Evolutionary conservation across 148 eudicot species (phyloP).

Genomic region (Rhododendron kiyosumense): DNA sequence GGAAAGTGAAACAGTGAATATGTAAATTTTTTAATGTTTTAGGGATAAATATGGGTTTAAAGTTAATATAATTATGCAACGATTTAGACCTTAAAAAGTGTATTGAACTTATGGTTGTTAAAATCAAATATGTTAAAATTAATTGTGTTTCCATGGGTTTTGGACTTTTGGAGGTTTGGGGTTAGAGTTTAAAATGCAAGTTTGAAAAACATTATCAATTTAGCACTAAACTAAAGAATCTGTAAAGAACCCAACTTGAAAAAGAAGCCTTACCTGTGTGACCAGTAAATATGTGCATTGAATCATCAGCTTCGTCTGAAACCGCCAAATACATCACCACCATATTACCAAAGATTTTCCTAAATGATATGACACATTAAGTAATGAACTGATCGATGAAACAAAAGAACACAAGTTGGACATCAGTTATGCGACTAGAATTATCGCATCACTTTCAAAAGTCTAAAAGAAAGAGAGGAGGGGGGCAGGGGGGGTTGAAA

Average conservation of each 20-base stretch:
- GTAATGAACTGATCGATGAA: background rate
- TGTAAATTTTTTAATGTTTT: background rate
- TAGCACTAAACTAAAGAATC: background rate
- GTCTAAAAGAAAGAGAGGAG: background rate
- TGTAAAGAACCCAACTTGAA: background rate
- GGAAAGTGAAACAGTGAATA: background rate
- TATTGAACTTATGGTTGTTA: background rate
- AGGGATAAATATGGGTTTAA: background rate
- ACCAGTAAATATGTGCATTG: slow-evolving; percentile 85
- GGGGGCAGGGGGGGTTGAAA: too few species aligned
- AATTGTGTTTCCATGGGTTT: too few species aligned
- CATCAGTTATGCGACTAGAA: background rate
- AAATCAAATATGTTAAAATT: background rate
- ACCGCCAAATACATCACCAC: background rate
- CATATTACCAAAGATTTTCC: background rate
- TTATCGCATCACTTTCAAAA: background rate
- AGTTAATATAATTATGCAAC: too few species aligned
- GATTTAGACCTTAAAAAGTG: background rate
- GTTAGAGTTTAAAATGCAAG: background rate
- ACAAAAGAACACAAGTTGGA: background rate
- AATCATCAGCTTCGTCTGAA: slow-evolving; percentile 85
- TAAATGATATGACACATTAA: background rate
- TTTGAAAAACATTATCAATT: background rate
- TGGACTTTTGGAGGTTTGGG: background rate
- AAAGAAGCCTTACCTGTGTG: slow-evolving; percentile 51